Conservation (phyloP, 2,329 filamentous ascomycete genomes). For the Fusarium albosuccineum region DNA sequence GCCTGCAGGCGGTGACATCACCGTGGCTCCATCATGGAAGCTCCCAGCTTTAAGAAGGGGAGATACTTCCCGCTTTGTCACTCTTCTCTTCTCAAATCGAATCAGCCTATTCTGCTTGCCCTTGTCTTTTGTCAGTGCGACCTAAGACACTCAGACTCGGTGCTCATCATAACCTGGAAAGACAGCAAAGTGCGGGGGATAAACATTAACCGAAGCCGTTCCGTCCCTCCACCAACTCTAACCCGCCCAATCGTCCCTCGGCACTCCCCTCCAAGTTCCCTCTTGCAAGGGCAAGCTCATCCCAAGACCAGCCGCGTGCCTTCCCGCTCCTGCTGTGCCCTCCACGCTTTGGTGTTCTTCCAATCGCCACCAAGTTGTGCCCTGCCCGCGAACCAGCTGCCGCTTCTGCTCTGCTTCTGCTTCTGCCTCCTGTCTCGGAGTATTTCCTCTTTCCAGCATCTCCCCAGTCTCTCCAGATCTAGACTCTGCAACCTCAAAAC, state of each 20-base stretch:
- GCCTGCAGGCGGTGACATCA: slow-evolving; percentile 43
- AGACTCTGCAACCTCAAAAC: slow-evolving; percentile 26
- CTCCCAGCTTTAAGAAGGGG: slow-evolving; percentile 47
- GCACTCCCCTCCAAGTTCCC: slow-evolving; percentile 31
- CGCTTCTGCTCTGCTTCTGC: slow-evolving; percentile 35
- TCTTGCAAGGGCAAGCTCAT: slow-evolving; percentile 42
- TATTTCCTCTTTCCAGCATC: slow-evolving; percentile 36
- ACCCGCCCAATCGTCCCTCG: slow-evolving; percentile 37
- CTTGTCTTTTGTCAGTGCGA: slow-evolving; percentile 15
- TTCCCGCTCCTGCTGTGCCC: slow-evolving; percentile 45
- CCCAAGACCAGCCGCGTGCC: slow-evolving; percentile 33
- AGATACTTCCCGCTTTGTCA: slow-evolving; percentile 35
- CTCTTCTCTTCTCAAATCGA: slow-evolving; percentile 25
- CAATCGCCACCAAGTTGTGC: slow-evolving; percentile 38
- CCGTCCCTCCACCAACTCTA: slow-evolving; percentile 49
- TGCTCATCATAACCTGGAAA: slow-evolving; percentile 28
- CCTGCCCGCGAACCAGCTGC: slow-evolving; percentile 44
- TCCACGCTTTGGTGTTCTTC: slow-evolving; percentile 28
- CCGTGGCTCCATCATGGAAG: slow-evolving; percentile 37
- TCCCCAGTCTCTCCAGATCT: slow-evolving; percentile 35
- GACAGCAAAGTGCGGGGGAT: slow-evolving; percentile 44
- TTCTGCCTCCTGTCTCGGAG: slow-evolving; percentile 33
- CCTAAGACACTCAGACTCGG: slow-evolving; percentile 9
- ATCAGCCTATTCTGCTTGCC: slow-evolving; percentile 42
- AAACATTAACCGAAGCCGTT: slow-evolving; percentile 46